phyloP scores from a whole-genome alignment of 352 stramenopile species.

The Globisporangium viniferum region DNA sequence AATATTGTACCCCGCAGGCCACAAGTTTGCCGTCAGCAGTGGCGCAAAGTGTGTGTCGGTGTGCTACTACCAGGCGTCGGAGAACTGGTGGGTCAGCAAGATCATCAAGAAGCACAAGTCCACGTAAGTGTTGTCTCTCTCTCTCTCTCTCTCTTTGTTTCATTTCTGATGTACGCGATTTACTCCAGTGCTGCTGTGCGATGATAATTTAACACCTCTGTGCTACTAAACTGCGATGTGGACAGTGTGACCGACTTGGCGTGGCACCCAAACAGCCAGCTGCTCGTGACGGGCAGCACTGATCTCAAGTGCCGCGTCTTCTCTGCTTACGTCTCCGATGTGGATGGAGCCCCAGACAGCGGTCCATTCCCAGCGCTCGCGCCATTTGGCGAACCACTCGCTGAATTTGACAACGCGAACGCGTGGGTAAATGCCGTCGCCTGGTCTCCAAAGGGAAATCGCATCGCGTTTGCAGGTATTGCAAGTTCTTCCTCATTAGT shows the following conservation, averaged over 20 bases:
- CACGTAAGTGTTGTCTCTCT: constrained; percentile 62
- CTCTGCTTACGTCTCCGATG: constrained; percentile 80
- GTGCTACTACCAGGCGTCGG: constrained; percentile 89
- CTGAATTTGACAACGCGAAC: constrained; percentile 85
- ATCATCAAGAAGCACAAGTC: constrained; percentile 97
- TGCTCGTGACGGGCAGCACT: constrained; percentile 89
- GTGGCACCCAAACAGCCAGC: constrained; percentile 92
- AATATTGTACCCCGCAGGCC: constrained; percentile 37
- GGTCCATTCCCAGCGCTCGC: constrained; percentile 73
- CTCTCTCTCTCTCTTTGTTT: not conserved
- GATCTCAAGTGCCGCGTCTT: constrained; percentile 94
- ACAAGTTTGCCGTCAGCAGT: constrained; percentile 93
- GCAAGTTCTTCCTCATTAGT: not conserved
- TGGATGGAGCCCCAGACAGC: constrained; percentile 71
- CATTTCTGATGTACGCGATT: too few relatives aligned
- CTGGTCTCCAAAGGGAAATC: constrained; percentile 89
- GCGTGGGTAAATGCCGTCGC: constrained; percentile 91
- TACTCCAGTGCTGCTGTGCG: not conserved
- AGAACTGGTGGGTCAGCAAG: constrained; percentile 96
- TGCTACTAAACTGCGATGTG: not conserved
- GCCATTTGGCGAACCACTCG: constrained; percentile 78
- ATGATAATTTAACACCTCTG: not conserved
- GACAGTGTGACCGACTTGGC: constrained; percentile 80
- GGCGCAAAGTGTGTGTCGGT: constrained; percentile 93
- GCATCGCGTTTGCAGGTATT: constrained; percentile 80